Conservation (phyloP, 345 rosid genomes). For the Tarenaya hassleriana region DNA sequence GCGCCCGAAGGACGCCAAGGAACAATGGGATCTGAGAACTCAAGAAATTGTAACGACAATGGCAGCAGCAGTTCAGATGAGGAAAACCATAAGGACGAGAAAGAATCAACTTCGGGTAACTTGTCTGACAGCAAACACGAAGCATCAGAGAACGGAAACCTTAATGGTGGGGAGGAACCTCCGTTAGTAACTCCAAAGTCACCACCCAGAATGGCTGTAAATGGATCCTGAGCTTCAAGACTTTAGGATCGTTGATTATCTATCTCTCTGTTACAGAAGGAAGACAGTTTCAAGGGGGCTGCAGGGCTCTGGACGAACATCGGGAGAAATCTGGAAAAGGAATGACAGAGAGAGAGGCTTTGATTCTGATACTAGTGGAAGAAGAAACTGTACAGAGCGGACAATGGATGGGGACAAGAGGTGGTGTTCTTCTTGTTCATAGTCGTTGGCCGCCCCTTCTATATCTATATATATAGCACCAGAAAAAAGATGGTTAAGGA, state of each 20-base stretch:
- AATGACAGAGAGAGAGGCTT: no score
- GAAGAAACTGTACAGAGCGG: no score
- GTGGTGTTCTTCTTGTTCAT: no score
- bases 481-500: no score
- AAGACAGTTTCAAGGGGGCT: slow-evolving; percentile 23
- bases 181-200: slow-evolving; percentile 52
- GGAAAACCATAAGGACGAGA: slow-evolving; percentile 38
- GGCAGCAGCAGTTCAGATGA: slow-evolving; percentile 31
- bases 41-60: slow-evolving; percentile 23
- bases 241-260: no score
- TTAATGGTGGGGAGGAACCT: slow-evolving; percentile 31
- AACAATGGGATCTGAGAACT: slow-evolving; percentile 31
- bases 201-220: slow-evolving; percentile 67
- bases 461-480: no score
- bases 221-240: slow-evolving; percentile 41
- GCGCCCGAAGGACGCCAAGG: slow-evolving; percentile 26
- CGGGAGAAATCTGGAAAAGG: no score
- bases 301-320: no score
- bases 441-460: no score
- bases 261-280: slow-evolving; percentile 4
- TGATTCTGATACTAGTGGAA: no score
- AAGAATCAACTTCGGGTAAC: slow-evolving; percentile 33
- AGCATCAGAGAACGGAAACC: slow-evolving; percentile 43
- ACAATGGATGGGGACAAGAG: no score
- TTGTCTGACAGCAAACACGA: slow-evolving; percentile 47